These are phyloP conservation scores for Backusella mclennaniae DNA, from an alignment of 192 early-diverging fungal species.

Conservation along the genomic window DNA sequence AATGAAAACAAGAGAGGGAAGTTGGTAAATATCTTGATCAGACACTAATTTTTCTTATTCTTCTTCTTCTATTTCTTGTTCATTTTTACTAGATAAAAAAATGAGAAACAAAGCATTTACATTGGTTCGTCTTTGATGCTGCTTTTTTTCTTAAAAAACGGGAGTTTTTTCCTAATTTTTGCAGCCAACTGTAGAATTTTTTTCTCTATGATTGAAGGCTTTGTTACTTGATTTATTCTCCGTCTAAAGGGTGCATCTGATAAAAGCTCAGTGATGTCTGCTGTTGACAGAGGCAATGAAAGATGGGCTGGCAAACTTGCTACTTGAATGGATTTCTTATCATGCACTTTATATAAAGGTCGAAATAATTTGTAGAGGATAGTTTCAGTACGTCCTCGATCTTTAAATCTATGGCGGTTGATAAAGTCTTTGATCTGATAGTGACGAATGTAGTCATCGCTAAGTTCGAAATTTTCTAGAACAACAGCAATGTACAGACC, in stretches of 20 bases:
- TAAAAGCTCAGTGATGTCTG: neutral
- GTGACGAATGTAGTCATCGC: conserved; percentile 41
- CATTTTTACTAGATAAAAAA: neutral
- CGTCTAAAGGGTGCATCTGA: neutral
- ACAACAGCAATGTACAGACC: conserved; percentile 58
- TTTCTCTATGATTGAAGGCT: neutral
- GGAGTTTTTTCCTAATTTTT: neutral
- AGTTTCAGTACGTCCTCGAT: conserved; percentile 10
- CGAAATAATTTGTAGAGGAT: conserved; percentile 16
- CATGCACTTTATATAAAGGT: conserved; percentile 9
- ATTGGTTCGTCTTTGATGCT: neutral
- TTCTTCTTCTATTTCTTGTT: neutral
- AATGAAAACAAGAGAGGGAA: neutral
- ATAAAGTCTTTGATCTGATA: conserved; percentile 35
- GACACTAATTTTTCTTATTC: neutral
- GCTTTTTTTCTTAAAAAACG: neutral
- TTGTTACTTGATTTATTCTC: neutral
- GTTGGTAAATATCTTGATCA: neutral
- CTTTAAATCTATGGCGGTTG: conserved; percentile 8
- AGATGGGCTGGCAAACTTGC: conserved; percentile 10
- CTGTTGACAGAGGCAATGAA: neutral
- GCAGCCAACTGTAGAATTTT: neutral
- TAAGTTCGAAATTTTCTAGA: conserved; percentile 59
- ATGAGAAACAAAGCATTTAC: neutral
- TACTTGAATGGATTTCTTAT: conserved; percentile 12